Evolutionary conservation across 768 basidiomycete genomes (phyloP).

Genomic region (Kwoniella botswanensis): DNA sequence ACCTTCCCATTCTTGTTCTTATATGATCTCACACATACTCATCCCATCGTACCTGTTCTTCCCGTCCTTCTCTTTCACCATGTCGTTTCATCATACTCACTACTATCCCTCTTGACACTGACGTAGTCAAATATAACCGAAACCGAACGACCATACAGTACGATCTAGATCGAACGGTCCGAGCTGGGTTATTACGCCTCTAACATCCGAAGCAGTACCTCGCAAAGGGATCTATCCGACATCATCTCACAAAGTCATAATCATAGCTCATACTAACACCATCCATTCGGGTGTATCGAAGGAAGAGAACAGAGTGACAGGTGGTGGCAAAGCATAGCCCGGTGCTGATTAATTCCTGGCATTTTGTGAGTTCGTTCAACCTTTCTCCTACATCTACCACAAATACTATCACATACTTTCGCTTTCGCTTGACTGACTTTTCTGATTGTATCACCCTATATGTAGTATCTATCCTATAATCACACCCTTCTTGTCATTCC

Average conservation of each 20-base stretch:
- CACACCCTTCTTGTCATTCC: background rate
- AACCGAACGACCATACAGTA: background rate
- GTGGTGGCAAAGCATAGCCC: background rate
- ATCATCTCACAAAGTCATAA: background rate
- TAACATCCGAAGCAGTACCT: background rate
- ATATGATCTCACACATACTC: background rate
- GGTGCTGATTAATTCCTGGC: background rate
- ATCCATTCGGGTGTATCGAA: background rate
- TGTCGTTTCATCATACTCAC: background rate
- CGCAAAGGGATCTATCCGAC: background rate
- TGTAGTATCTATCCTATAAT: conserved; percentile 8
- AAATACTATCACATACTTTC: background rate
- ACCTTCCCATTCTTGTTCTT: background rate
- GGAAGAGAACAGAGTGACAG: background rate
- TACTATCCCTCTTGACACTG: background rate
- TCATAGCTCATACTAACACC: background rate
- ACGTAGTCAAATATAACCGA: background rate
- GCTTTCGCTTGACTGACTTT: background rate
- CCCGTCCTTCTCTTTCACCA: background rate
- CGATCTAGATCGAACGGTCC: conserved; percentile 4
- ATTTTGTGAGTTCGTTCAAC: background rate
- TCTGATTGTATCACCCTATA: background rate
- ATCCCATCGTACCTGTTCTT: background rate
- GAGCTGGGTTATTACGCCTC: conserved; percentile 1
- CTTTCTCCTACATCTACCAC: background rate